phyloP scores from a whole-genome alignment of 2,329 filamentous ascomycete genomes.

The Neocatenulostroma microsporum region DNA sequence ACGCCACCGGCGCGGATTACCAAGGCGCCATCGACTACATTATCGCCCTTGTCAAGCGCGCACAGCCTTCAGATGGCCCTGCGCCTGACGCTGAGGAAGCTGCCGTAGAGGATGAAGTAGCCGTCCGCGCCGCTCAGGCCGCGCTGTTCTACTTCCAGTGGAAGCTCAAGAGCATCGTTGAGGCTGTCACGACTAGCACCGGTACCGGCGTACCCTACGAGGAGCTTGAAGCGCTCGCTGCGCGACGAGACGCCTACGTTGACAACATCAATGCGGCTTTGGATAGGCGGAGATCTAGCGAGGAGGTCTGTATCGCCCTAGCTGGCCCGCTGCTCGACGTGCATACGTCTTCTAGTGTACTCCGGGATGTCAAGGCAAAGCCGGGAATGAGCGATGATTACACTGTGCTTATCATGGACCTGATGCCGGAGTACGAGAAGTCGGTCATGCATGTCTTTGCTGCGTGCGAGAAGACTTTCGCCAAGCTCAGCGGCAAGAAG shows the following conservation, averaged over 20 bases:
- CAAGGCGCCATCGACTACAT: constrained; percentile 57
- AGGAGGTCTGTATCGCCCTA: constrained; percentile 68
- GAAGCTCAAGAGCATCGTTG: constrained; percentile 42
- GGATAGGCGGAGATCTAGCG: constrained; percentile 38
- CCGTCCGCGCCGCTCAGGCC: constrained; percentile 66
- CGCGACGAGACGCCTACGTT: constrained; percentile 46
- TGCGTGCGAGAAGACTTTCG: constrained; percentile 66
- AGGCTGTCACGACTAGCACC: constrained; percentile 41
- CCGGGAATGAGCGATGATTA: constrained; percentile 37
- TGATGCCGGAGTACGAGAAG: constrained; percentile 52
- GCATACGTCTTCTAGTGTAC: constrained; percentile 67
- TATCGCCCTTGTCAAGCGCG: constrained; percentile 64
- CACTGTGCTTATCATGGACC: constrained; percentile 52
- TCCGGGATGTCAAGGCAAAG: constrained; percentile 37
- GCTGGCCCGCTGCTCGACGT: constrained; percentile 74
- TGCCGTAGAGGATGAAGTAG: constrained; percentile 69
- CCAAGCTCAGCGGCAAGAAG: constrained; percentile 48
- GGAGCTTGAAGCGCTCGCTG: constrained; percentile 51
- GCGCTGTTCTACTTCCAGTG: constrained; percentile 92
- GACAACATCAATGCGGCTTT: constrained; percentile 44
- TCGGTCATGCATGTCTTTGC: constrained; percentile 71
- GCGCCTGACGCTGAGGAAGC: constrained; percentile 58
- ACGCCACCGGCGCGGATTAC: constrained; percentile 16
- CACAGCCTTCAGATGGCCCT: constrained; percentile 55
- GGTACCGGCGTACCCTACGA: constrained; percentile 49